phyloP scores from a whole-genome alignment of 257 asterid species.

The Fraxinus anomala region DNA sequence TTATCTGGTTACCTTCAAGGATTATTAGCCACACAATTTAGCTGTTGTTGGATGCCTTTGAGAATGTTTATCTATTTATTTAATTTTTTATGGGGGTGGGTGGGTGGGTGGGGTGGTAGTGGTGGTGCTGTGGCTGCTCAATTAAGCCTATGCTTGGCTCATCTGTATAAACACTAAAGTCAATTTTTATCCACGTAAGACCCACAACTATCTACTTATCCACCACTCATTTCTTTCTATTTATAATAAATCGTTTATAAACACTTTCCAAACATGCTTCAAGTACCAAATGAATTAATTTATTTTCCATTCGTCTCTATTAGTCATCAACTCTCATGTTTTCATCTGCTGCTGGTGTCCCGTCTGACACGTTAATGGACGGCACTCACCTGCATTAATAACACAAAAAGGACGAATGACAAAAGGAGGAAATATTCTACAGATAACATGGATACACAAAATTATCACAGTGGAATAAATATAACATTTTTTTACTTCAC shows the following conservation, averaged over 20 bases:
- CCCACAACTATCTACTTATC: too few relatives aligned
- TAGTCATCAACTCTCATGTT: background rate
- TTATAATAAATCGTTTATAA: too few relatives aligned
- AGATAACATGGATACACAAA: background rate
- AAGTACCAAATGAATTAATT: background rate
- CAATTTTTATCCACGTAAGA: too few relatives aligned
- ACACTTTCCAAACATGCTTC: too few relatives aligned
- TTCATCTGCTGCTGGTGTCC: background rate
- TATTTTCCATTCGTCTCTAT: background rate
- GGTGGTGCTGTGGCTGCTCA: background rate
- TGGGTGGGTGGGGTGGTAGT: too few relatives aligned
- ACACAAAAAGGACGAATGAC: background rate
- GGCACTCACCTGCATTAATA: background rate
- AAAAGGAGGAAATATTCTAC: background rate
- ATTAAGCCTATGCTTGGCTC: background rate
- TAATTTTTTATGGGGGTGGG: too few relatives aligned
- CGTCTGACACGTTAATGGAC: background rate
- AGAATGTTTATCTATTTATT: background rate
- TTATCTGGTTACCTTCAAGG: conserved; percentile 3
- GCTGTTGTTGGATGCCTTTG: background rate
- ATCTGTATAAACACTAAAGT: too few relatives aligned
- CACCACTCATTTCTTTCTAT: too few relatives aligned
- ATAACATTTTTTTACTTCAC: background rate
- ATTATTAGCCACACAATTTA: conserved; percentile 12
- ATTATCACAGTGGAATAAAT: background rate